Percentiles rank a stretch among this genome's conserved stretches.
These are phyloP conservation scores for Cryphonectria japonica DNA, from an alignment of 2,329 filamentous ascomycete genomes.

Conservation along the genomic window DNA sequence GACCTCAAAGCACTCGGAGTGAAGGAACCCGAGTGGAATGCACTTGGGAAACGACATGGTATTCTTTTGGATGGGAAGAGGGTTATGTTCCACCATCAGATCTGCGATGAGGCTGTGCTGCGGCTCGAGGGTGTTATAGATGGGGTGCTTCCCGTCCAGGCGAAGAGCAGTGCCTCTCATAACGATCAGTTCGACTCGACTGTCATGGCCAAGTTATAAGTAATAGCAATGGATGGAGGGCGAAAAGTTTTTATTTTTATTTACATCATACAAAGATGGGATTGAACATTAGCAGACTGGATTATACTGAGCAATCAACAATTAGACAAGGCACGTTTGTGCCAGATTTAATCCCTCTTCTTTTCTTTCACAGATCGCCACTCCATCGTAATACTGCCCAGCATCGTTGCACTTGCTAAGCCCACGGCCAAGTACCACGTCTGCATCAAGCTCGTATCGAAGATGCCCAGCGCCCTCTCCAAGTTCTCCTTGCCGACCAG, in stretches of 20 bases:
- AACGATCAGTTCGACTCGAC: background rate
- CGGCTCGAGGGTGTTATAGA: too few species aligned
- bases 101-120: too few species aligned
- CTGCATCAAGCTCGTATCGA: constrained; percentile 28
- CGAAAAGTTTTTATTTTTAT: background rate
- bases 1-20: constrained; percentile 65
- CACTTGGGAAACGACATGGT: constrained; percentile 57
- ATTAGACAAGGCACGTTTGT: background rate
- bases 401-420: constrained; percentile 18
- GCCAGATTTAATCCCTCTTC: constrained; percentile 15
- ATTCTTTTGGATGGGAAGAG: constrained; percentile 58
- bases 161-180: background rate
- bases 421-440: constrained; percentile 28
- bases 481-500: constrained; percentile 21
- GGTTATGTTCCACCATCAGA: too few species aligned
- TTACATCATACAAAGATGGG: background rate
- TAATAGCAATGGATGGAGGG: too few species aligned
- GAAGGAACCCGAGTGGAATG: constrained; percentile 54
- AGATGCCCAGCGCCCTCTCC: constrained; percentile 11
- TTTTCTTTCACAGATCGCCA: constrained; percentile 27
- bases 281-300: background rate
- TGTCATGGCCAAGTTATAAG: background rate
- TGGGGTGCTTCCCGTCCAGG: too few species aligned
- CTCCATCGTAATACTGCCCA: constrained; percentile 25
- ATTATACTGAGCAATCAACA: too few species aligned